Evolutionary conservation across 1,284 basidiomycete genomes (phyloP).

Genomic region (Tilletia walkeri): DNA sequence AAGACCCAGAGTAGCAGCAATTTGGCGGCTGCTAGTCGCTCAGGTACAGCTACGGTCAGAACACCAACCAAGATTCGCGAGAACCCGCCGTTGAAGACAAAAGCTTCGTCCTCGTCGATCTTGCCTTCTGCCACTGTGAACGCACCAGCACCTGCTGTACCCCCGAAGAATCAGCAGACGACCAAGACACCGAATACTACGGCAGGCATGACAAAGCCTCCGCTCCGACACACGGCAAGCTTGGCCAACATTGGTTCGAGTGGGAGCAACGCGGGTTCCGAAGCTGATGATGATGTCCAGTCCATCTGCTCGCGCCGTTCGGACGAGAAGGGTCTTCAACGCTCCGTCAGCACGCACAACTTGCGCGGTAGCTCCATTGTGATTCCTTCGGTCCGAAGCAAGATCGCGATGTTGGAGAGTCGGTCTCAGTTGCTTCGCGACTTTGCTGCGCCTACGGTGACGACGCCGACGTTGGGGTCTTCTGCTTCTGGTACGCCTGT

Average conservation of each 20-base stretch:
- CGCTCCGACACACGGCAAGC: slow-evolving; percentile 7
- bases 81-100: background rate
- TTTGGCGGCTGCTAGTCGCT: too few relatives aligned
- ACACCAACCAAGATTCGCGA: background rate
- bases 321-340: background rate
- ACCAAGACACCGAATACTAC: too few relatives aligned
- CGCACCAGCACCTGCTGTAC: background rate
- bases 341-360: slow-evolving; percentile 29
- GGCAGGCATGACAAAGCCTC: too few relatives aligned
- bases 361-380: slow-evolving; percentile 35
- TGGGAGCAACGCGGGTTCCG: background rate
- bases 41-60: background rate
- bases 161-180: too few relatives aligned
- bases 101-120: background rate
- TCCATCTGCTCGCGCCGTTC: too few relatives aligned
- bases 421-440: slow-evolving; percentile 20
- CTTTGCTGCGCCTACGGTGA: slow-evolving; percentile 3
- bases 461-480: background rate
- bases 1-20: too few relatives aligned
- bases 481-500: background rate
- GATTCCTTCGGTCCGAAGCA: slow-evolving; percentile 47
- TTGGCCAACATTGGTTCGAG: background rate
- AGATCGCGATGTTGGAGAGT: slow-evolving; percentile 47
- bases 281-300: background rate
- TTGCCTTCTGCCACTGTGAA: background rate